These are phyloP conservation scores for Phytopythium cucurbitacearum DNA, from an alignment of 352 stramenopile genomes.

Conservation along the genomic window DNA sequence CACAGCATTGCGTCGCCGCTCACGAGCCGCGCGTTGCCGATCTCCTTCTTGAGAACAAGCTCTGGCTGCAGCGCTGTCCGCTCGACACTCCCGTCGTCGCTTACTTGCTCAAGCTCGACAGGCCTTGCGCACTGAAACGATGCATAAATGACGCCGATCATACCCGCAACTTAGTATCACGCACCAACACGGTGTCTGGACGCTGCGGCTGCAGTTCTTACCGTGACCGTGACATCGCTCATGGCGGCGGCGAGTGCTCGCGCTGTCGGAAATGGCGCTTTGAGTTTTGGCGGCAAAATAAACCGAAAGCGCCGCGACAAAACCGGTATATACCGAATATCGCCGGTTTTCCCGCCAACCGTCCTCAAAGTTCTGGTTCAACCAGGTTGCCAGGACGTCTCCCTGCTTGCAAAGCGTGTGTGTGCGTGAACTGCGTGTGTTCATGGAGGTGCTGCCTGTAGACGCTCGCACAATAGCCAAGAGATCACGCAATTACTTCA, in stretches of 20 bases:
- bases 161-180: no score
- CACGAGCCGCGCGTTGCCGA: conserved; percentile 76
- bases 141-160: neutral
- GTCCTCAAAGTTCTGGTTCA: no score
- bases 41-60: conserved; percentile 70
- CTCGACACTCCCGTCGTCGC: conserved; percentile 35
- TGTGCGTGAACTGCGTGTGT: no score
- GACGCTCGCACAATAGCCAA: no score
- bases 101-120: conserved; percentile 51
- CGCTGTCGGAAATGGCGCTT: conserved; percentile 6
- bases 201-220: neutral
- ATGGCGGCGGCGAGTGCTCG: conserved; percentile 10
- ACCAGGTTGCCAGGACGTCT: no score
- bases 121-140: conserved; percentile 38
- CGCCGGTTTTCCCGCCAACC: neutral
- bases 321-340: neutral
- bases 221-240: conserved; percentile 20
- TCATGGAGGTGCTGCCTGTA: no score
- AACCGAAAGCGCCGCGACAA: neutral
- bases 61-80: conserved; percentile 27
- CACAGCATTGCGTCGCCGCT: conserved; percentile 69
- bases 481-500: no score
- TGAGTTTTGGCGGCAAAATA: conserved; percentile 40
- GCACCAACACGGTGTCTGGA: no score
- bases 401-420: no score